Base-by-base conservation (phyloP, 2,329 filamentous ascomycete species). In the Fusarium hainanense region DNA sequence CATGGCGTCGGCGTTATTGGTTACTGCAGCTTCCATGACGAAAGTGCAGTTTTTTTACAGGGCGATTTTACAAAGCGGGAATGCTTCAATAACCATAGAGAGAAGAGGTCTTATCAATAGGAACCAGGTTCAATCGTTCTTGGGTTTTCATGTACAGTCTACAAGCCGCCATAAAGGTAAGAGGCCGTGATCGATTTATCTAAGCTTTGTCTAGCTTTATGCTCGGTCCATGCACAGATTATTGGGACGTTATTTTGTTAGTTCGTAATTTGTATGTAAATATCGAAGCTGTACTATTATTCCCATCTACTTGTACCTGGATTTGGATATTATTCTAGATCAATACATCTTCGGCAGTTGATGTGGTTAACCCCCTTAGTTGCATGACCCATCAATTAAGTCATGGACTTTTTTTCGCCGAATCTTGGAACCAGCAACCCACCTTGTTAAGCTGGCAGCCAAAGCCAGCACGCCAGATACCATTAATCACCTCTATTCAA, bases 371-470 rank as follows among this genome's bases (percentile, higher is more conserved):
- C 75, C 68, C 75, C 69, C 44, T 78, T 78, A 78, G 70, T 74
- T 78, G 75, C 76, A 78, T 77, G 67, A 49, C 54, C 66, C 56
- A 67, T 70, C 68, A 57, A 68, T 66, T 74, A 59, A 64, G 67
- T 74, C 74, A 76, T 76, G 47, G 63, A 69, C 62, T 69, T 72
- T 73, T 73, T 73, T 69, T 34, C 16, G 44, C 28, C 12, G 28
- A 57, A 59, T 47, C 58, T 69, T 44, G 43, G 34, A 66, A 41
- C 27, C 28, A 56, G 34, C 57, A 66, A 52, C 62, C 52, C 62
- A 52, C 65, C 64, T 49, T 61, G 58, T 18, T 44, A 48, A 69
- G 54, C 62, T 73, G 66, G 72, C 65, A 58, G 46, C 58, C 51
- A 47, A 69, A 63, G 58, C 70, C 71, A 72, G 61, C 63, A 63